These are phyloP conservation scores for Chlorophyllum brunneum DNA, from an alignment of 768 basidiomycete genomes.

Conservation along the genomic window DNA sequence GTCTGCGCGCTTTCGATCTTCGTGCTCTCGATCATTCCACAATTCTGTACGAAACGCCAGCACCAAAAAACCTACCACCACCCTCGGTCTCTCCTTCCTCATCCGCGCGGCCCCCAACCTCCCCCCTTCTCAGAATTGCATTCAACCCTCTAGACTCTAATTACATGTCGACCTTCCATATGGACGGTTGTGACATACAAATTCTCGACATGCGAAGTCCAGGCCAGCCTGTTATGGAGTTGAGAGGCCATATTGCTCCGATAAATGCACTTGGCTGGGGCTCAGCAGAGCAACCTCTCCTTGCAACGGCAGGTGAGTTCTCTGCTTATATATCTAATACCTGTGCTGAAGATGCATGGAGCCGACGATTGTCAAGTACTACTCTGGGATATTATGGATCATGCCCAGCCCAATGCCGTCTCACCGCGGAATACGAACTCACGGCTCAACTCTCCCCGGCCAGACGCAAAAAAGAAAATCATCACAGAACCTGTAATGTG, in stretches of 20 bases:
- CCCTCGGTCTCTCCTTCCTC: conserved; percentile 54
- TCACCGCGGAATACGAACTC: conserved; percentile 72
- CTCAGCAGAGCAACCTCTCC: conserved; percentile 72
- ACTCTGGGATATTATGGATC: conserved; percentile 80
- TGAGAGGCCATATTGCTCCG: conserved; percentile 76
- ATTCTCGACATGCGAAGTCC: conserved; percentile 97
- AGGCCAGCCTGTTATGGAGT: conserved; percentile 90
- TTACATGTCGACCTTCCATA: conserved; percentile 96
- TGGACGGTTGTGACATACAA: conserved; percentile 86
- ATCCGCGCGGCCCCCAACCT: conserved; percentile 67
- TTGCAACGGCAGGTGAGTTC: conserved; percentile 77
- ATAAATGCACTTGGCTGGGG: conserved; percentile 93
- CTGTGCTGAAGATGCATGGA: conserved; percentile 25
- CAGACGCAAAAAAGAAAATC: conserved; percentile 73
- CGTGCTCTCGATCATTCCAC: conserved; percentile 97
- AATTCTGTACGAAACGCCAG: conserved; percentile 92
- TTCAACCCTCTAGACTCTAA: conserved; percentile 92
- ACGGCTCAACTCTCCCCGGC: conserved; percentile 74
- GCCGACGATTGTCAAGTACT: conserved; percentile 94
- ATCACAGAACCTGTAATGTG: conserved; percentile 80
- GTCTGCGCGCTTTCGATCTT: conserved; percentile 93
- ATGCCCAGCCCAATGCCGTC: conserved; percentile 50
- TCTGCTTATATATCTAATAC: not conserved
- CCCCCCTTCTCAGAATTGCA: conserved; percentile 80
- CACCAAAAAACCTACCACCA: conserved; percentile 67